Evolutionary conservation across 306 rosid genomes (phyloP), one percentile per base, ranked within the genome.

Genomic region (Corylus avellana): DNA sequence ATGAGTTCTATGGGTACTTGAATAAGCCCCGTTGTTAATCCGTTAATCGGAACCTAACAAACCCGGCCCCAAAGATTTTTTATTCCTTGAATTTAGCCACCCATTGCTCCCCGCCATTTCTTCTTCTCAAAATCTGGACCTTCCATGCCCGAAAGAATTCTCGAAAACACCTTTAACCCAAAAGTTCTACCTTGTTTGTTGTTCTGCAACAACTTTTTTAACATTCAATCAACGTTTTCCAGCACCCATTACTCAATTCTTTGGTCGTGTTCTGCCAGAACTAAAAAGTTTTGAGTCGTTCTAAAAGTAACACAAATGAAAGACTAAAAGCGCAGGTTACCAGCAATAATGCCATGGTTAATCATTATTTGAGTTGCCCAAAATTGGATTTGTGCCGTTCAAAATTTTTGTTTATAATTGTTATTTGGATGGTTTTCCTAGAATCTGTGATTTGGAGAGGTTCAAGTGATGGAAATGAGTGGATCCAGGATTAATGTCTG

Each of bases 41-140:
- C 25, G 20, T n/a, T 56, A 56, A n/a, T 56, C 0, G 9, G 61
- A 56, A 56, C 27, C 22, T 17, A n/a, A 56, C 22, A 56, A 56
- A 56, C 12, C 8, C 8, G 3, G 61, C 18, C 61, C 58, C 18
- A 55, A 55, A 1, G 61, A 56, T 20, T 16, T 64, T 37, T 35
- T 17, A 16, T 35, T 64, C 84, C 92, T 46, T 83, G 82, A 80
- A 87, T 86, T 83, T 85, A 86, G 96, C 89, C 93, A 79, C 75
- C 75, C 89, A 85, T 79, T 87, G 51, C 91, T 87, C 90, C 78
- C 82, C 75, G 81, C 92, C 93, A 87, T 84, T 84, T 89, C 88
- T 83, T 87, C 88, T 48, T 77, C 90, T 84, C 79, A 72, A 87
- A 82, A 75, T 55, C 55, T 83, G 88, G 79, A 71, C 67, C 64